Percentiles rank a stretch among this genome's conserved stretches.
These are phyloP conservation scores for Corynespora cassiicola DNA, from an alignment of 2,329 filamentous ascomycete genomes.

Conservation along the genomic window DNA sequence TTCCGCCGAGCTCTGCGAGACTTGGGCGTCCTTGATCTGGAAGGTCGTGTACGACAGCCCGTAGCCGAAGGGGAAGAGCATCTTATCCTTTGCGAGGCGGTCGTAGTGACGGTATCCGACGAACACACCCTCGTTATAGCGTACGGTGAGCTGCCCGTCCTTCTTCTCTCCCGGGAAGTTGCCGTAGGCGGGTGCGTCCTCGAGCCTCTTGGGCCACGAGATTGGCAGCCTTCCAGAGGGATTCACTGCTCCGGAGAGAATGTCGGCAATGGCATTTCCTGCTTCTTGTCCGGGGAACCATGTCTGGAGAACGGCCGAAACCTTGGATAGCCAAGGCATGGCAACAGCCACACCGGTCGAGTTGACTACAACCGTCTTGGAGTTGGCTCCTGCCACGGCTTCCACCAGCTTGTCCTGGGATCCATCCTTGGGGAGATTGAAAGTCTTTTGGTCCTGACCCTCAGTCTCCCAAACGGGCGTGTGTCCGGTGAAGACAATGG, in stretches of 20 bases:
- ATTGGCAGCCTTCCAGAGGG: slow-evolving; percentile 48
- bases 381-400: slow-evolving; percentile 70
- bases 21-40: slow-evolving; percentile 55
- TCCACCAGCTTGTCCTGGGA: slow-evolving; percentile 69
- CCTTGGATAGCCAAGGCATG: slow-evolving; percentile 69
- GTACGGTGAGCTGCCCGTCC: slow-evolving; percentile 65
- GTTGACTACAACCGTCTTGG: slow-evolving; percentile 74
- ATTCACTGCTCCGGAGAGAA: slow-evolving; percentile 48
- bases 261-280: slow-evolving; percentile 50
- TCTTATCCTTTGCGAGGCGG: slow-evolving; percentile 65
- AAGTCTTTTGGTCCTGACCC: slow-evolving; percentile 65
- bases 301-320: slow-evolving; percentile 48
- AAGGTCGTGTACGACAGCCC: slow-evolving; percentile 48
- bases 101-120: slow-evolving; percentile 65
- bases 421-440: slow-evolving; percentile 61
- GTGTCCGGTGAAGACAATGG: slow-evolving; percentile 43
- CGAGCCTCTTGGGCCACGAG: slow-evolving; percentile 45
- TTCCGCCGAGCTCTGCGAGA: slow-evolving; percentile 66
- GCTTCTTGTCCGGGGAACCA: slow-evolving; percentile 52
- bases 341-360: slow-evolving; percentile 78
- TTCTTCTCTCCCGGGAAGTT: slow-evolving; percentile 51
- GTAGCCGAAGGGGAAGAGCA: slow-evolving; percentile 48
- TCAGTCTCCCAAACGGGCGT: slow-evolving; percentile 54
- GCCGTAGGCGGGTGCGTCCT: slow-evolving; percentile 43
- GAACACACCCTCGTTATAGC: slow-evolving; percentile 60